These are phyloP conservation scores for Gaeumannomyces sp. DNA, from an alignment of 2,329 filamentous ascomycete species.

Conservation along the genomic window DNA sequence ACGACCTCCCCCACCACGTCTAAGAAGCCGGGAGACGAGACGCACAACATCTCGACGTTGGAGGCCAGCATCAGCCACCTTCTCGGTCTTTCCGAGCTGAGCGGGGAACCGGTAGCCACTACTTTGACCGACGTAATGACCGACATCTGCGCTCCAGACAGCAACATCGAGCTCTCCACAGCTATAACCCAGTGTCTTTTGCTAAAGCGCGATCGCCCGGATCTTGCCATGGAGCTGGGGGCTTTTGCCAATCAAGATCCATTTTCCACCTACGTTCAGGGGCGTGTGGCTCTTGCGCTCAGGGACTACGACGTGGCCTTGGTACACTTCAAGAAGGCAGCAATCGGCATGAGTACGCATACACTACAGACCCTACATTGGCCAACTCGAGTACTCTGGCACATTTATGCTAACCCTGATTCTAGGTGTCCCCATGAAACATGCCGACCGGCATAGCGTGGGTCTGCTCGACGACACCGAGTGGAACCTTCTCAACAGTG, in stretches of 20 bases:
- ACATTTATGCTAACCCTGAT: background rate
- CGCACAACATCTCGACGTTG: slow-evolving; percentile 48
- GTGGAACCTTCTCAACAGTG: slow-evolving; percentile 61
- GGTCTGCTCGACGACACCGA: slow-evolving; percentile 72
- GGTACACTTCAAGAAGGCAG: slow-evolving; percentile 72
- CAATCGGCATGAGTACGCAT: slow-evolving; percentile 66
- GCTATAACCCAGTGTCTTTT: slow-evolving; percentile 57
- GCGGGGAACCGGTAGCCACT: slow-evolving; percentile 45
- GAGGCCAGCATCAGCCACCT: slow-evolving; percentile 58
- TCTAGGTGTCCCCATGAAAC: slow-evolving; percentile 40
- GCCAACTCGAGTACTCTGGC: background rate
- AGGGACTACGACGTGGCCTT: slow-evolving; percentile 70
- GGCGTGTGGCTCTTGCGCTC: slow-evolving; percentile 66
- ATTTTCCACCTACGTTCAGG: slow-evolving; percentile 77
- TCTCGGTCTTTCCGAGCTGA: slow-evolving; percentile 54
- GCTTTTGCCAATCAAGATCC: slow-evolving; percentile 50
- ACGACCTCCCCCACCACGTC: slow-evolving; percentile 17
- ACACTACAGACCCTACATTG: background rate
- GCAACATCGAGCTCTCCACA: slow-evolving; percentile 58
- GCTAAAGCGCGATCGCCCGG: slow-evolving; percentile 51
- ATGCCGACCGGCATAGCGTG: slow-evolving; percentile 48
- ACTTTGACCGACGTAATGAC: slow-evolving; percentile 62
- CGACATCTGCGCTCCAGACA: slow-evolving; percentile 58
- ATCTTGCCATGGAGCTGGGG: slow-evolving; percentile 51
- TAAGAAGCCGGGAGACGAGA: slow-evolving; percentile 24